These are phyloP conservation scores for Dioscorea alata DNA, from an alignment of 106 monocot genomes.

Conservation along the genomic window DNA sequence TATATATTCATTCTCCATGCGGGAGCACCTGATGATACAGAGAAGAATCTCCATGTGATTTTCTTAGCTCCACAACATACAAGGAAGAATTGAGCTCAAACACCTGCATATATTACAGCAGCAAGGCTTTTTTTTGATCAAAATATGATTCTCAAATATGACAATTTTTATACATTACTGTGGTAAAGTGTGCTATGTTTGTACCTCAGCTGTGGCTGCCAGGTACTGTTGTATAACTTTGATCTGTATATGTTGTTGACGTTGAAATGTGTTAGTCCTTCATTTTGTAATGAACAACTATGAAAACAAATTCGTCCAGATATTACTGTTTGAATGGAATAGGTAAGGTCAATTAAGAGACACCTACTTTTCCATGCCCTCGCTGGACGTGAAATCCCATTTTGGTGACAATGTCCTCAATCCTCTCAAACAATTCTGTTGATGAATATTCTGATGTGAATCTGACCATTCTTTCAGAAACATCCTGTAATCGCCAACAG, in stretches of 20 bases:
- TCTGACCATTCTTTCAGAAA: constrained; percentile 83
- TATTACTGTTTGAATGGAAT: too few relatives aligned
- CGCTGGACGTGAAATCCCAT: constrained; percentile 78
- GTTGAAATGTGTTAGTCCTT: neutral
- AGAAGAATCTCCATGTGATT: constrained; percentile 24
- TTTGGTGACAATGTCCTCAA: constrained; percentile 54
- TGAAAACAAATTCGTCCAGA: too few relatives aligned
- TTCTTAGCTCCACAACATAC: constrained; percentile 35
- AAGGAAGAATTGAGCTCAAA: constrained; percentile 32
- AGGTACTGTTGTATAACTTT: constrained; percentile 44
- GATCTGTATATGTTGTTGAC: constrained; percentile 30
- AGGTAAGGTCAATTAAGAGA: neutral
- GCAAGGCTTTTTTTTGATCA: too few relatives aligned
- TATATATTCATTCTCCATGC: too few relatives aligned
- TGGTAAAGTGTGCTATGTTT: too few relatives aligned
- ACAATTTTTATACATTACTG: too few relatives aligned
- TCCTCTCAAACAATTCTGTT: constrained; percentile 62
- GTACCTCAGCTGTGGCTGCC: constrained; percentile 17
- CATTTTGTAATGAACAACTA: too few relatives aligned
- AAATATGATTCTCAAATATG: too few relatives aligned
- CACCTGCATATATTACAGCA: constrained; percentile 10
- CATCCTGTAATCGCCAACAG: constrained; percentile 35
- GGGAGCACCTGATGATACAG: constrained; percentile 18
- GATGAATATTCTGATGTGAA: constrained; percentile 74
- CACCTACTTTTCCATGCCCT: constrained; percentile 52